phyloP scores from a whole-genome alignment of 257 asterid species.

The Scutellaria baicalensis region DNA sequence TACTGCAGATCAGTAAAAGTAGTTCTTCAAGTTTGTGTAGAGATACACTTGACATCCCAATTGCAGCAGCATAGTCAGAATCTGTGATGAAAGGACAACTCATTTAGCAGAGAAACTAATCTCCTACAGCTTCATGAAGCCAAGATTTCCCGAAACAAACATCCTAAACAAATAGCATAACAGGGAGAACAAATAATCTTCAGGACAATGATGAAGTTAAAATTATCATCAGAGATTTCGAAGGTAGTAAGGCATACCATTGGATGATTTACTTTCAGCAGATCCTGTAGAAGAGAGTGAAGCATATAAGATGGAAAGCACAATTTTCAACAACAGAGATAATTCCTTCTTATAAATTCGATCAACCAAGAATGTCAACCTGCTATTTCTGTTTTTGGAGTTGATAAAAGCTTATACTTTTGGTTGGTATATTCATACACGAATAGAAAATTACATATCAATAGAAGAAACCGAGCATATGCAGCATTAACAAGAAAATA shows the following conservation, averaged over 20 bases:
- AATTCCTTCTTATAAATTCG: not conserved
- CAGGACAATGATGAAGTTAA: not conserved
- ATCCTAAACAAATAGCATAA: slow-evolving; percentile 19
- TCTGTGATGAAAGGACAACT: slow-evolving; percentile 38
- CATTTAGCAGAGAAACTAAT: slow-evolving; percentile 21
- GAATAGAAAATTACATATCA: not conserved
- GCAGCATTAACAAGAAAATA: slow-evolving; percentile 11
- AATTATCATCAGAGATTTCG: not conserved
- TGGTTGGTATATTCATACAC: not conserved
- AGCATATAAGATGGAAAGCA: slow-evolving; percentile 16
- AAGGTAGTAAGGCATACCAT: slow-evolving; percentile 31
- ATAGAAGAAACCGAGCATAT: not conserved
- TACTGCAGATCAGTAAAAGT: slow-evolving; percentile 58
- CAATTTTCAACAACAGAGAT: not conserved
- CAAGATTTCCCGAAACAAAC: slow-evolving; percentile 21
- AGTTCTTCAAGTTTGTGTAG: slow-evolving; percentile 72
- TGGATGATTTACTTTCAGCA: slow-evolving; percentile 28
- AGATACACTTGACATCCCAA: slow-evolving; percentile 33
- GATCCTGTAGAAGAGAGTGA: slow-evolving; percentile 38
- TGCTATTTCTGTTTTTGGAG: not conserved
- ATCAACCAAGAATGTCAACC: not conserved
- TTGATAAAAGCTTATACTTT: not conserved
- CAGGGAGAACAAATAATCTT: slow-evolving; percentile 2
- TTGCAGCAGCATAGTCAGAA: slow-evolving; percentile 35
- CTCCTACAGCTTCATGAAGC: slow-evolving; percentile 19